A percentile compares a stretch with the other conserved stretches of the same genome.
Conservation (phyloP, 2,329 filamentous ascomycete species). For the Ophidiomyces ophidiicola region DNA sequence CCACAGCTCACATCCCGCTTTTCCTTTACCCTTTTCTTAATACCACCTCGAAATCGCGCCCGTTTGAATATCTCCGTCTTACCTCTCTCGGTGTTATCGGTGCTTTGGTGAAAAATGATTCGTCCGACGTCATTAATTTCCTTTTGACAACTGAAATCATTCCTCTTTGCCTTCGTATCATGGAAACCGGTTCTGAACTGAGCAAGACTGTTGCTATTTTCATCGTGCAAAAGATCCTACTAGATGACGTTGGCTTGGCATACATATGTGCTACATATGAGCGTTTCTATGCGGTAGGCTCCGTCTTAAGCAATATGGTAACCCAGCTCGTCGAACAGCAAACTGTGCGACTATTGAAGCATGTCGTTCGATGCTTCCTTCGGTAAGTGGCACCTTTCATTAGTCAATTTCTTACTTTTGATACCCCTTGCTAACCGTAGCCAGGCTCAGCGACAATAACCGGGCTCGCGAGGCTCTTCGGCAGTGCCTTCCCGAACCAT, state of each 20-base stretch:
- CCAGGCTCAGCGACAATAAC: slow-evolving; percentile 85
- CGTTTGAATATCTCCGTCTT: slow-evolving; percentile 92
- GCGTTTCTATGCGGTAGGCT: slow-evolving; percentile 94
- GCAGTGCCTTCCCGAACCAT: slow-evolving; percentile 92
- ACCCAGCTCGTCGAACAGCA: slow-evolving; percentile 95
- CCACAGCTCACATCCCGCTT: slow-evolving; percentile 80
- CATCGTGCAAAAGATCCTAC: slow-evolving; percentile 96
- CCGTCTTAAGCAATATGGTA: slow-evolving; percentile 97
- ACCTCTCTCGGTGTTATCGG: slow-evolving; percentile 95
- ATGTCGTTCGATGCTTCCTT: slow-evolving; percentile 93
- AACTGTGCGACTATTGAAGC: slow-evolving; percentile 88
- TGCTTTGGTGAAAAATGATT: slow-evolving; percentile 96
- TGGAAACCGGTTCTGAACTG: slow-evolving; percentile 96
- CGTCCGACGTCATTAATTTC: slow-evolving; percentile 97
- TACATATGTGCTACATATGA: slow-evolving; percentile 99
- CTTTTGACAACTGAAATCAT: slow-evolving; percentile 97
- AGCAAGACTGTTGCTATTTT: slow-evolving; percentile 99
- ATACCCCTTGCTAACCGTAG: slow-evolving; percentile 3
- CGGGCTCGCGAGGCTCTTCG: slow-evolving; percentile 86
- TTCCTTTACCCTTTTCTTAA: slow-evolving; percentile 98
- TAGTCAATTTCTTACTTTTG: not conserved
- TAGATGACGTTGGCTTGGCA: slow-evolving; percentile 91
- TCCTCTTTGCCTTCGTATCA: slow-evolving; percentile 89
- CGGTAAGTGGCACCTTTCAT: slow-evolving; percentile 50
- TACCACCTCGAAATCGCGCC: slow-evolving; percentile 93